phyloP scores from a whole-genome alignment of 768 basidiomycete genomes.

The Termitomyces bulborhizus region DNA sequence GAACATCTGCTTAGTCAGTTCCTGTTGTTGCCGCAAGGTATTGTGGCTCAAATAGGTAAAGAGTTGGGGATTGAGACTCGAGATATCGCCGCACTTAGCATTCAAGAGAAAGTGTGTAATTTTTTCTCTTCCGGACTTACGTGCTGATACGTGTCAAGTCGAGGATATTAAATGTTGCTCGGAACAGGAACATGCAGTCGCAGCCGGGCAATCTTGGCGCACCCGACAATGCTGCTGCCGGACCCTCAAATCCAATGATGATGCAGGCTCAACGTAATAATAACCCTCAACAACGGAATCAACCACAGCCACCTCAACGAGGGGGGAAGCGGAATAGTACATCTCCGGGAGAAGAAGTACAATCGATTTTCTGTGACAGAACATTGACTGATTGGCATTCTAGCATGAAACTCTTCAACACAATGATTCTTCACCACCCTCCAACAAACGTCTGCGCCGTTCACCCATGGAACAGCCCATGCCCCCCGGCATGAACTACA shows the following conservation, averaged over 20 bases:
- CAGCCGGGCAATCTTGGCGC: constrained; percentile 9
- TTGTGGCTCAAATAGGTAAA: constrained; percentile 19
- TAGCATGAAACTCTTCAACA: constrained; percentile 44
- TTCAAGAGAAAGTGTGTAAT: constrained; percentile 53
- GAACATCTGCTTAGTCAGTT: constrained; percentile 35
- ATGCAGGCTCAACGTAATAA: constrained; percentile 24
- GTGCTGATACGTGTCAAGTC: not conserved
- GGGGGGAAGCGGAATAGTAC: constrained; percentile 49
- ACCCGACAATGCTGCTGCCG: constrained; percentile 31
- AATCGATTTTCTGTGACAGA: not conserved
- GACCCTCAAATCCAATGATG: constrained; percentile 36
- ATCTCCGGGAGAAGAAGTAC: constrained; percentile 58
- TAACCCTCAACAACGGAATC: constrained; percentile 19
- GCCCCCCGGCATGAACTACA: constrained; percentile 19
- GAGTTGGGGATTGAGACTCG: constrained; percentile 12
- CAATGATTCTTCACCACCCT: constrained; percentile 51
- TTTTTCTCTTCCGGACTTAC: not conserved
- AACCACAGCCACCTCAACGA: constrained; percentile 21
- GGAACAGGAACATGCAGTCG: constrained; percentile 11
- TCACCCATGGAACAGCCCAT: constrained; percentile 44
- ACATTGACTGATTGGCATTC: not conserved
- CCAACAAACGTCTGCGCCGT: constrained; percentile 45
- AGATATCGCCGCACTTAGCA: constrained; percentile 8
- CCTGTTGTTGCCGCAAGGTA: constrained; percentile 25
- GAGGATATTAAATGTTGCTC: constrained; percentile 20